phyloP scores from a whole-genome alignment of 1,284 basidiomycete genomes.

The Inonotus hispidus region DNA sequence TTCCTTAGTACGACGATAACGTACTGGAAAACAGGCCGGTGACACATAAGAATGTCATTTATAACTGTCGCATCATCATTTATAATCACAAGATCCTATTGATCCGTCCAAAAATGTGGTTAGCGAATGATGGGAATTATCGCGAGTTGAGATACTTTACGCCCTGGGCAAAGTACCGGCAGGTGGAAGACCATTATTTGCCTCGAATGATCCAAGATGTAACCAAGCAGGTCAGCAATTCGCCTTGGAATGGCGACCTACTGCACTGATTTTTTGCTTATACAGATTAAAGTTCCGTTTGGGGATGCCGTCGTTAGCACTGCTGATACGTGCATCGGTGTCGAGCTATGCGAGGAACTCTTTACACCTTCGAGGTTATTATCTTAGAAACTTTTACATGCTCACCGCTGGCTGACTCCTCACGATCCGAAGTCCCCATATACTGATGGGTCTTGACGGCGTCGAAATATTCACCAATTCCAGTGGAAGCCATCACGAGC shows the following conservation, averaged over 20 bases:
- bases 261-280: neutral
- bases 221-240: constrained; percentile 72
- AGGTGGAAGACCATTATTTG: constrained; percentile 86
- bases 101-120: constrained; percentile 99
- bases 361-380: constrained; percentile 90
- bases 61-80: constrained; percentile 93
- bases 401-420: constrained; percentile 5
- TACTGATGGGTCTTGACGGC: constrained; percentile 94
- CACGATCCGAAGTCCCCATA: constrained; percentile 70
- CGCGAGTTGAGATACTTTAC: constrained; percentile 95
- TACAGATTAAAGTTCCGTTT: constrained; percentile 82
- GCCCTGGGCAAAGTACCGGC: constrained; percentile 86
- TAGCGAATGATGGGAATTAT: constrained; percentile 98
- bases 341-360: constrained; percentile 95
- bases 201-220: constrained; percentile 83
- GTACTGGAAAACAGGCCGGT: constrained; percentile 64
- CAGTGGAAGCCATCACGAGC: constrained; percentile 94
- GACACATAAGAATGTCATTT: constrained; percentile 94
- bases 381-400: constrained; percentile 9
- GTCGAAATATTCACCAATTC: constrained; percentile 99
- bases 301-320: constrained; percentile 94
- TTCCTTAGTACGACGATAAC: neutral
- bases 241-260: neutral
- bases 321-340: constrained; percentile 91
- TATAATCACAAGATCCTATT: constrained; percentile 83